Percentiles rank a stretch among this genome's conserved stretches.
Conservation (phyloP, 257 asterid species). For the Ajuga chamaepitys region DNA sequence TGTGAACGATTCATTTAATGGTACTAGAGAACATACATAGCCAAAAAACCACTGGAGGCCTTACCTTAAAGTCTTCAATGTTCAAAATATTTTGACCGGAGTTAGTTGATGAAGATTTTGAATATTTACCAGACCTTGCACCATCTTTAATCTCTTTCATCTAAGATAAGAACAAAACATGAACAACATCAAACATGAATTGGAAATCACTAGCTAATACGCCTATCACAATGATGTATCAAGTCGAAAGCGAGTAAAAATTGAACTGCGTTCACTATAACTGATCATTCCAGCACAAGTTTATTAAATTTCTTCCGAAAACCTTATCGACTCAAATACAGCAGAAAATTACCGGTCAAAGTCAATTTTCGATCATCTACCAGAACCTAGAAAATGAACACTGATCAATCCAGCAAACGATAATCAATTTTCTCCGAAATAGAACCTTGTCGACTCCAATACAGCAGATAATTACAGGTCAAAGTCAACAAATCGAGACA, state of each 20-base stretch:
- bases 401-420: background rate
- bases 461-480: background rate
- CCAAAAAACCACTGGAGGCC: slow-evolving; percentile 8
- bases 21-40: background rate
- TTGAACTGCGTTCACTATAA: background rate
- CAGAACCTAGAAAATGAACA: too few relatives aligned
- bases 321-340: background rate
- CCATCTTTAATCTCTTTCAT: slow-evolving; percentile 71
- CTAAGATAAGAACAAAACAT: slow-evolving; percentile 29
- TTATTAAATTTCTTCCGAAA: background rate
- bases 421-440: background rate
- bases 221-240: slow-evolving; percentile 3
- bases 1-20: background rate
- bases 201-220: background rate
- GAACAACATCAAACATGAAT: slow-evolving; percentile 9
- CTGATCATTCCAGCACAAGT: background rate
- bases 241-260: background rate
- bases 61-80: slow-evolving; percentile 92
- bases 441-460: background rate
- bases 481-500: background rate
- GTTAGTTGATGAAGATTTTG: slow-evolving; percentile 41
- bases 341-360: too few relatives aligned
- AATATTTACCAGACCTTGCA: slow-evolving; percentile 28
- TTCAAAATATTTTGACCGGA: slow-evolving; percentile 61
- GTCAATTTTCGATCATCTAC: too few relatives aligned